Evolutionary conservation across 306 rosid genomes (phyloP).

Genomic region (Oemleria cerasiformis): DNA sequence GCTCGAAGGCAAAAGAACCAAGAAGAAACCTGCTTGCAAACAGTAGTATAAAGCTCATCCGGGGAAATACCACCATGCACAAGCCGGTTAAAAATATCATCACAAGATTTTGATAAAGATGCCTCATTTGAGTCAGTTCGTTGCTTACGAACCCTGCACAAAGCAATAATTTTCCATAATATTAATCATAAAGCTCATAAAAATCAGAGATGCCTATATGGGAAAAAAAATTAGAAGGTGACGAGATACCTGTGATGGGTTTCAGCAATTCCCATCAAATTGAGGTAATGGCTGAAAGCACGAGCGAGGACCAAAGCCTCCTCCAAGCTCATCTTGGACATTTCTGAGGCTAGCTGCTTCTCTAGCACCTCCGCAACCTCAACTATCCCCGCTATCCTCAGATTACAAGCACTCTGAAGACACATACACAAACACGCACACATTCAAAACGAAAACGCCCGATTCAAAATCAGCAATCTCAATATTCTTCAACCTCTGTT

Average conservation of each 20-base stretch:
- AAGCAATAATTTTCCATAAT: neutral
- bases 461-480: neutral
- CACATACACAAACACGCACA: slow-evolving; percentile 10
- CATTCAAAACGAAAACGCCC: neutral
- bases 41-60: slow-evolving; percentile 68
- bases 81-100: slow-evolving; percentile 73
- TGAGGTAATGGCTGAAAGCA: slow-evolving; percentile 86
- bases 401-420: slow-evolving; percentile 68
- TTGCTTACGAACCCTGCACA: slow-evolving; percentile 75
- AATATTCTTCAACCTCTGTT: slow-evolving; percentile 7
- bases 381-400: slow-evolving; percentile 87
- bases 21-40: slow-evolving; percentile 78
- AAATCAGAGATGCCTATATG: neutral
- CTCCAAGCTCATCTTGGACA: slow-evolving; percentile 77
- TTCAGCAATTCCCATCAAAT: slow-evolving; percentile 89
- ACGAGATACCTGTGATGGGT: slow-evolving; percentile 75
- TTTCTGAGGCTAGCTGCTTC: slow-evolving; percentile 82
- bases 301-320: slow-evolving; percentile 87
- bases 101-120: slow-evolving; percentile 72
- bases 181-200: slow-evolving; percentile 5
- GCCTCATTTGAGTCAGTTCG: slow-evolving; percentile 37
- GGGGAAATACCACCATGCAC: slow-evolving; percentile 75
- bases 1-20: slow-evolving; percentile 4
- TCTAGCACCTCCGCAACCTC: slow-evolving; percentile 73
- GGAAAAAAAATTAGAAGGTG: neutral